phyloP scores from a whole-genome alignment of 495 filamentous ascomycete genomes.

The Aspergillus saccharolyticus region DNA sequence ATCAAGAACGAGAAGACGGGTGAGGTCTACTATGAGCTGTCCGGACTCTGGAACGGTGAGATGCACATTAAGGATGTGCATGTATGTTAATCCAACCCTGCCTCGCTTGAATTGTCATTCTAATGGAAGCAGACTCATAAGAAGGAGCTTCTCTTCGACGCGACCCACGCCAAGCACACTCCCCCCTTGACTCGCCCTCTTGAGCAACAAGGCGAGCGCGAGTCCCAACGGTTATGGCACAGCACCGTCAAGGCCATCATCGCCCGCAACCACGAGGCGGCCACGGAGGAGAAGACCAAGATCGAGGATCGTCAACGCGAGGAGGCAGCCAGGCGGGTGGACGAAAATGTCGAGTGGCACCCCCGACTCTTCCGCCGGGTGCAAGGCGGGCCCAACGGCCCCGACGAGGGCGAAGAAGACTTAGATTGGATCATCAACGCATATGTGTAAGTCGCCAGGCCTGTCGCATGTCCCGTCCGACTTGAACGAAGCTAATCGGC shows the following conservation, averaged over 20 bases:
- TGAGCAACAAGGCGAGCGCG: conserved; percentile 82
- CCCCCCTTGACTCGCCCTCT: conserved; percentile 70
- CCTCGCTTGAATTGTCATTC: conserved; percentile 6
- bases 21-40: conserved; percentile 81
- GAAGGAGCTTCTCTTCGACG: conserved; percentile 87
- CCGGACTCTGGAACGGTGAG: conserved; percentile 88
- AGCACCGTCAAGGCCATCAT: conserved; percentile 75
- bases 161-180: conserved; percentile 66
- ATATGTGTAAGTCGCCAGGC: conserved; percentile 59
- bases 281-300: conserved; percentile 91
- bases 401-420: conserved; percentile 78
- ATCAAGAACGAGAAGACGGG: conserved; percentile 89
- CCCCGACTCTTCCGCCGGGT: conserved; percentile 78
- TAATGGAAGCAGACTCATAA: conserved; percentile 62
- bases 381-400: conserved; percentile 63
- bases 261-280: conserved; percentile 76
- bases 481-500: not conserved
- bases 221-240: conserved; percentile 84
- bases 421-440: conserved; percentile 95
- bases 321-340: conserved; percentile 74
- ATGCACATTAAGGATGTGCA: conserved; percentile 82
- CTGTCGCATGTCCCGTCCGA: not conserved
- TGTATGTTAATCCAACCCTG: conserved; percentile 42
- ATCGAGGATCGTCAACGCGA: conserved; percentile 89
- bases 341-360: conserved; percentile 84